Conservation (phyloP, 1,284 basidiomycete genomes). For the Takashimella koratensis region DNA sequence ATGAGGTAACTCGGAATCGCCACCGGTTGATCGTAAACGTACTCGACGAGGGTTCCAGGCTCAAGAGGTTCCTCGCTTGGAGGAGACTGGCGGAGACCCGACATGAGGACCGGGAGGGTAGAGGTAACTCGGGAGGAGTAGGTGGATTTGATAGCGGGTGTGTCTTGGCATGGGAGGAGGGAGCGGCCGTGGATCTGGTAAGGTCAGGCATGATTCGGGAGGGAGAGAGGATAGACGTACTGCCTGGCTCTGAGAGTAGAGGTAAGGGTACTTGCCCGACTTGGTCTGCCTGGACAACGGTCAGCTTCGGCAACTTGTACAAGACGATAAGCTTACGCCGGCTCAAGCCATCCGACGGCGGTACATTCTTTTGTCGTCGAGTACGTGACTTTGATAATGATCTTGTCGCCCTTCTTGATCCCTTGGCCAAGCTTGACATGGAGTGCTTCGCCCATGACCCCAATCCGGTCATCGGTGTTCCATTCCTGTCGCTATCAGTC, state of each 20-base stretch:
- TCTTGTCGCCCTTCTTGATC: conserved; percentile 29
- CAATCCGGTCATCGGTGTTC: conserved; percentile 48
- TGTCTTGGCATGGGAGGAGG: conserved; percentile 69
- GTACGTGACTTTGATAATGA: conserved; percentile 64
- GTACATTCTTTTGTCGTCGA: conserved; percentile 72
- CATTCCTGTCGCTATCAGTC: conserved; percentile 59
- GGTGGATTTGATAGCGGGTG: conserved; percentile 54
- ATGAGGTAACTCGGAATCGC: conserved; percentile 82
- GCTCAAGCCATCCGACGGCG: conserved; percentile 90
- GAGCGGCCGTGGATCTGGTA: conserved; percentile 69
- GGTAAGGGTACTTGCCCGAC: conserved; percentile 76
- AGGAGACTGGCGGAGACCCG: conserved; percentile 73
- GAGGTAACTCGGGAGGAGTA: conserved; percentile 73
- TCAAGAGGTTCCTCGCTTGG: conserved; percentile 63
- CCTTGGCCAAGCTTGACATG: conserved; percentile 40
- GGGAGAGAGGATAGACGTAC: conserved; percentile 20
- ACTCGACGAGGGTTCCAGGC: conserved; percentile 57
- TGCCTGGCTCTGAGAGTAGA: conserved; percentile 94
- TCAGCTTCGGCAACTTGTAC: background rate
- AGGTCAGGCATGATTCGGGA: conserved; percentile 1
- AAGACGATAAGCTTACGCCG: conserved; percentile 57
- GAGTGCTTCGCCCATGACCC: conserved; percentile 48
- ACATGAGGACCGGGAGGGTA: conserved; percentile 75
- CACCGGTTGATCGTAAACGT: conserved; percentile 61
- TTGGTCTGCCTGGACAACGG: conserved; percentile 70